These are phyloP conservation scores for Cercospora berteroae DNA, from an alignment of 2,329 filamentous ascomycete species.

Conservation along the genomic window DNA sequence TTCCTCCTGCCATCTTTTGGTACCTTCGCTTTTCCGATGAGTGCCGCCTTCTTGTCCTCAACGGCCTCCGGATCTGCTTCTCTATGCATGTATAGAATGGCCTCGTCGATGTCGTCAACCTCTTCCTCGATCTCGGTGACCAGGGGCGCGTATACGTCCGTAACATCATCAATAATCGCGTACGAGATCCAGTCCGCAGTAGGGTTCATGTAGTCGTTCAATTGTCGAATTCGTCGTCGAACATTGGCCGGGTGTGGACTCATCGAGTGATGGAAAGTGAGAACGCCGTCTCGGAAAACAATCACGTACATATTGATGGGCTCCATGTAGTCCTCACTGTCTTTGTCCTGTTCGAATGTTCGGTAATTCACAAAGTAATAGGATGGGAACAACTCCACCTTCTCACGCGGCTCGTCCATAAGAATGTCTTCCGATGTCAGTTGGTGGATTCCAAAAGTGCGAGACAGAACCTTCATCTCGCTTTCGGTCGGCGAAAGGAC, in stretches of 20 bases:
- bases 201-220: slow-evolving; percentile 89
- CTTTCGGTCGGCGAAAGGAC: slow-evolving; percentile 85
- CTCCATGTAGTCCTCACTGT: slow-evolving; percentile 85
- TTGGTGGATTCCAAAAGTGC: slow-evolving; percentile 92
- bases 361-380: slow-evolving; percentile 99
- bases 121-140: slow-evolving; percentile 94
- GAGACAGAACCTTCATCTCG: slow-evolving; percentile 92
- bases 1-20: slow-evolving; percentile 15
- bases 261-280: slow-evolving; percentile 96
- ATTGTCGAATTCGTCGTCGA: slow-evolving; percentile 83
- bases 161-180: slow-evolving; percentile 96
- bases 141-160: slow-evolving; percentile 88
- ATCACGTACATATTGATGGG: slow-evolving; percentile 97
- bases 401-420: slow-evolving; percentile 95
- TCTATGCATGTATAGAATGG: slow-evolving; percentile 78
- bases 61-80: slow-evolving; percentile 39
- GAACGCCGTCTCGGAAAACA: slow-evolving; percentile 90
- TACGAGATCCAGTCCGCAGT: slow-evolving; percentile 98
- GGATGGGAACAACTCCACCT: slow-evolving; percentile 93
- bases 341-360: slow-evolving; percentile 91
- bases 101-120: slow-evolving; percentile 94
- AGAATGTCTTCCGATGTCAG: slow-evolving; percentile 95
- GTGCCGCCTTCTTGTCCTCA: slow-evolving; percentile 30
- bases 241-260: slow-evolving; percentile 96
- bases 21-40: slow-evolving; percentile 26